Conservation (phyloP, 148 eudicot species). For the Amaranthus palmeri region DNA sequence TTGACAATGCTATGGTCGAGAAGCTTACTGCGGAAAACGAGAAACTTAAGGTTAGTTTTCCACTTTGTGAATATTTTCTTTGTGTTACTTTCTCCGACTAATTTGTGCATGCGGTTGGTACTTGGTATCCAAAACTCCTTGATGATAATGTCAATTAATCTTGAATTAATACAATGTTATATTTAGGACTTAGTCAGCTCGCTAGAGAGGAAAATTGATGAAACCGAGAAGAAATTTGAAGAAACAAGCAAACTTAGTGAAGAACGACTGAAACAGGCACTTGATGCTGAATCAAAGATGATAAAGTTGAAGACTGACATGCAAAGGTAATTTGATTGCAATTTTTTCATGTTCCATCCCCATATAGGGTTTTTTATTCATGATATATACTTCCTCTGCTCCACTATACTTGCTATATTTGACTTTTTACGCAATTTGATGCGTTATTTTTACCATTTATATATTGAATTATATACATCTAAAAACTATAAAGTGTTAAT, state of each 20-base stretch:
- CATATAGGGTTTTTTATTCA: too few relatives aligned
- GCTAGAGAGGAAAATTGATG: constrained; percentile 74
- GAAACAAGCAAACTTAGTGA: constrained; percentile 88
- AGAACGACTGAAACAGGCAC: constrained; percentile 88
- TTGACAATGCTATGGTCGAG: constrained; percentile 63
- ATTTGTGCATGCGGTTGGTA: not conserved
- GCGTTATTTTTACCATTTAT: too few relatives aligned
- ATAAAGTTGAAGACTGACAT: constrained; percentile 70
- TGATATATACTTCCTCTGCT: too few relatives aligned
- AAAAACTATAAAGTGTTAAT: too few relatives aligned
- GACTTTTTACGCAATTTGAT: too few relatives aligned
- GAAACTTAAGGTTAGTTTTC: constrained; percentile 64
- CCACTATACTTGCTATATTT: too few relatives aligned
- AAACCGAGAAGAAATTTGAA: constrained; percentile 84
- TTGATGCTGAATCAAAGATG: constrained; percentile 79
- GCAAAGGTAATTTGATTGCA: constrained; percentile 56
- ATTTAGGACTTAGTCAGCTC: constrained; percentile 73
- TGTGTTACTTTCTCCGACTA: not conserved
- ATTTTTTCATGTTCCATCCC: not conserved
- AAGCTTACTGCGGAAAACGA: constrained; percentile 84
- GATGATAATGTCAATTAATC: not conserved
- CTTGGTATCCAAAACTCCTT: not conserved
- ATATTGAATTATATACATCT: too few relatives aligned
- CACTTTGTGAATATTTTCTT: not conserved
- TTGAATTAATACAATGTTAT: too few relatives aligned